Conservation (phyloP, 768 basidiomycete genomes). For the Tubosaeta sp. region DNA sequence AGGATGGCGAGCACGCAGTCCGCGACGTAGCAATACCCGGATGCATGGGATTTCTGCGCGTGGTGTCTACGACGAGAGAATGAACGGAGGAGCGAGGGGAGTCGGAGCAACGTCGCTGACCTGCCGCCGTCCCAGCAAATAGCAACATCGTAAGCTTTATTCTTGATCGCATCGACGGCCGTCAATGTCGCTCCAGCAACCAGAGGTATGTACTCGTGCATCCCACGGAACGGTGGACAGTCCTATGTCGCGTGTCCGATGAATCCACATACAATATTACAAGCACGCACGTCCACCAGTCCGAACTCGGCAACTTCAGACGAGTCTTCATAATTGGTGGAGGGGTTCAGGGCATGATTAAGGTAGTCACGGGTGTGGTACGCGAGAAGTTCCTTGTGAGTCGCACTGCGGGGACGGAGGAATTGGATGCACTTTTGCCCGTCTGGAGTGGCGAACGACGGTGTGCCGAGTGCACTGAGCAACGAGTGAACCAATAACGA, state of each 20-base stretch:
- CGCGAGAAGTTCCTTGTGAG: slow-evolving; percentile 48
- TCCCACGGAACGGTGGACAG: slow-evolving; percentile 70
- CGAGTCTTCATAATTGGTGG: slow-evolving; percentile 22
- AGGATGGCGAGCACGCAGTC: slow-evolving; percentile 84
- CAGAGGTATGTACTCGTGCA: slow-evolving; percentile 64
- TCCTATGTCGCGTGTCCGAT: slow-evolving; percentile 46
- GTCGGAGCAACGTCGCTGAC: slow-evolving; percentile 29
- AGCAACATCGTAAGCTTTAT: slow-evolving; percentile 51
- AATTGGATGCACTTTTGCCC: slow-evolving; percentile 35
- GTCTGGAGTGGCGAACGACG: slow-evolving; percentile 29
- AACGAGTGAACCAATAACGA: slow-evolving; percentile 66
- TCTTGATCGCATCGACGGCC: slow-evolving; percentile 58
- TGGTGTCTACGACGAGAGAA: slow-evolving; percentile 57
- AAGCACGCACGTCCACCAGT: slow-evolving; percentile 48
- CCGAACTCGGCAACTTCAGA: slow-evolving; percentile 43
- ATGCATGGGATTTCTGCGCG: slow-evolving; percentile 69
- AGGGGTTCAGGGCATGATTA: slow-evolving; percentile 46
- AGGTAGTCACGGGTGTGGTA: slow-evolving; percentile 77
- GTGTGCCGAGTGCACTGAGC: slow-evolving; percentile 47
- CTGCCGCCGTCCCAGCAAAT: slow-evolving; percentile 93
- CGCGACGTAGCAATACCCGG: slow-evolving; percentile 93
- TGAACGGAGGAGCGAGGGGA: background rate
- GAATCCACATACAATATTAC: background rate
- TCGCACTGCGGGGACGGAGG: slow-evolving; percentile 52
- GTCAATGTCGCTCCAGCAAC: slow-evolving; percentile 78